Evolutionary conservation across 305 asterid species (phyloP).

Genomic region (Fraxinus sp.): DNA sequence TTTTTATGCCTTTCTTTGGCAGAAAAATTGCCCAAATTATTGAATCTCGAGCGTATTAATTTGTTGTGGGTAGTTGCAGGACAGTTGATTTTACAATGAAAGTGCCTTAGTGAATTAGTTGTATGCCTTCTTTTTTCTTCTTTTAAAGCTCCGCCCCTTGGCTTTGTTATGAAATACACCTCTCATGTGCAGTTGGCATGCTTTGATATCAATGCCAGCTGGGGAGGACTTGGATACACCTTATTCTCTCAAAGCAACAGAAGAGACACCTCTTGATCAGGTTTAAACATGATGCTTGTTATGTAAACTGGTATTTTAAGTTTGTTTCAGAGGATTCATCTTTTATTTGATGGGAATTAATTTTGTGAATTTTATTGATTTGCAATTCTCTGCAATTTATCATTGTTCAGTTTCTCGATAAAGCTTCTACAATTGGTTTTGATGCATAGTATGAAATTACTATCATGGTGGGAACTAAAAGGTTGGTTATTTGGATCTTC

Average conservation of each 20-base stretch:
- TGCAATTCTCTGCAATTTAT: neutral
- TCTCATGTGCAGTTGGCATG: conserved; percentile 69
- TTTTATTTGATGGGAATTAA: neutral
- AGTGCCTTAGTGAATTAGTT: conserved; percentile 12
- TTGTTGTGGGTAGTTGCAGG: neutral
- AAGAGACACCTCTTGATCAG: conserved; percentile 79
- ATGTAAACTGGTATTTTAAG: neutral
- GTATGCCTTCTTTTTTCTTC: conserved; percentile 14
- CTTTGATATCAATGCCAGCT: conserved; percentile 78
- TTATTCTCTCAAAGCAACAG: conserved; percentile 63
- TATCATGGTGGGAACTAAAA: neutral
- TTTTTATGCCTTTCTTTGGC: neutral
- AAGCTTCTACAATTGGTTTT: conserved; percentile 3
- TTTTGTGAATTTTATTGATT: neutral
- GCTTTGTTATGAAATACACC: conserved; percentile 28
- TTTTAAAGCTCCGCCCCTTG: conserved; percentile 14
- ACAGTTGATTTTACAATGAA: neutral
- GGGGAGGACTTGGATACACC: conserved; percentile 74
- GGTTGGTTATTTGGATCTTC: neutral
- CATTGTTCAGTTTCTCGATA: conserved; percentile 12
- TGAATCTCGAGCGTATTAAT: conserved; percentile 7
- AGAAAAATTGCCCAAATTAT: neutral
- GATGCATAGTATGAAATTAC: neutral
- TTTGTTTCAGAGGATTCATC: conserved; percentile 4
- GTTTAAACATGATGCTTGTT: conserved; percentile 35